Evolutionary conservation across 495 filamentous ascomycete genomes (phyloP).

Genomic region (Peziza echinospora): DNA sequence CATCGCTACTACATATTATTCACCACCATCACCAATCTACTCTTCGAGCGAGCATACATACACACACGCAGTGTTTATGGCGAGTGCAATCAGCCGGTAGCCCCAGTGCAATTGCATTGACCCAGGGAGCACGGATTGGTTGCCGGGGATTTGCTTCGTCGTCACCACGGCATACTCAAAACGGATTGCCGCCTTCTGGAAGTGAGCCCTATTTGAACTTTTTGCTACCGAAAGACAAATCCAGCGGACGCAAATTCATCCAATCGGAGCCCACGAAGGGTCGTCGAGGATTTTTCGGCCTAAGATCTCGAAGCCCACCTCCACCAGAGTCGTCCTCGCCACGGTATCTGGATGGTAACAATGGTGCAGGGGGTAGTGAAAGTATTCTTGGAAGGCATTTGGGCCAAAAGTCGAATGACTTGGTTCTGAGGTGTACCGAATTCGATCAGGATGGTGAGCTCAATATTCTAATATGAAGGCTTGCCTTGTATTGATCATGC

Average conservation of each 20-base stretch:
- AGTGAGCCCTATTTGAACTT: too few relatives aligned
- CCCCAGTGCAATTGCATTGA: too few relatives aligned
- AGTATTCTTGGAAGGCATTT: slow-evolving; percentile 12
- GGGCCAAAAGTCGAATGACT: slow-evolving; percentile 3
- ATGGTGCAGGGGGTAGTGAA: slow-evolving; percentile 17
- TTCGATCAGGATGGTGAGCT: slow-evolving; percentile 51
- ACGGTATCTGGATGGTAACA: slow-evolving; percentile 17
- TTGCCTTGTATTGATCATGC: slow-evolving; percentile 1
- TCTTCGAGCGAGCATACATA: too few relatives aligned
- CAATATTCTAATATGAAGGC: not conserved
- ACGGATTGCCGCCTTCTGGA: too few relatives aligned
- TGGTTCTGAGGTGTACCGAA: slow-evolving; percentile 64
- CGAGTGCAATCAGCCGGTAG: too few relatives aligned
- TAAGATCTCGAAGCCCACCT: slow-evolving; percentile 8
- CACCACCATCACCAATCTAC: not conserved
- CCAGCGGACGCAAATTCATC: too few relatives aligned
- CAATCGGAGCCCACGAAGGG: too few relatives aligned
- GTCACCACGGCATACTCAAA: too few relatives aligned
- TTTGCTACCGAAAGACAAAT: too few relatives aligned
- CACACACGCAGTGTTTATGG: too few relatives aligned
- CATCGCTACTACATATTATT: slow-evolving; percentile 1
- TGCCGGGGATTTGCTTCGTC: too few relatives aligned
- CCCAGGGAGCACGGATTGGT: too few relatives aligned
- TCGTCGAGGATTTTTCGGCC: slow-evolving; percentile 9
- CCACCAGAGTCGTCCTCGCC: slow-evolving; percentile 13